Percentiles rank a stretch among this genome's conserved stretches.
phyloP scores from a whole-genome alignment of 768 basidiomycete genomes.

The Pleurotus pulmonarius region DNA sequence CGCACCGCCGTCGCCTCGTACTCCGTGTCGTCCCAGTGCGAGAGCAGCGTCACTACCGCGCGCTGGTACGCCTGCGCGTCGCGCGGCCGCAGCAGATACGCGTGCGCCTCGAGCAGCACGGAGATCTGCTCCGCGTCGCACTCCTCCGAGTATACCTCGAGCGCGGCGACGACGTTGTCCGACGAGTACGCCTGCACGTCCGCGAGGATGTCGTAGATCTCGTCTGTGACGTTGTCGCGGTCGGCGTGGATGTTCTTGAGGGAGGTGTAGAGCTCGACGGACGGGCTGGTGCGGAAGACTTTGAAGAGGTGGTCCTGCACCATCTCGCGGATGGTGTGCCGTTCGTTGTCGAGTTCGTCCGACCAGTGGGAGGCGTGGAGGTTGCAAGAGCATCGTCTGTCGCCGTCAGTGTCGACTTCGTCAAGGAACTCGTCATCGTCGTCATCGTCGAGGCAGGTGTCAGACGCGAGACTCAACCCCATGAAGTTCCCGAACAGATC shows the following conservation, averaged over 20 bases:
- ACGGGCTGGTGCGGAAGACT: constrained; percentile 51
- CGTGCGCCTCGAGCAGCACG: constrained; percentile 40
- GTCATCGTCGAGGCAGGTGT: constrained; percentile 10
- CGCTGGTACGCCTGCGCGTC: constrained; percentile 44
- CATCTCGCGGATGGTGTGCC: constrained; percentile 34
- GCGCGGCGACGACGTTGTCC: constrained; percentile 50
- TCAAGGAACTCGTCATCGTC: constrained; percentile 11
- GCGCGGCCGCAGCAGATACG: constrained; percentile 58
- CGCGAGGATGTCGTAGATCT: constrained; percentile 25
- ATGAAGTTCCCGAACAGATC: constrained; percentile 7
- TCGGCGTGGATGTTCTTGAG: constrained; percentile 36
- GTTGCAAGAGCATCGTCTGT: constrained; percentile 21
- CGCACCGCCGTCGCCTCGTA: constrained; percentile 30
- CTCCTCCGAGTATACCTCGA: constrained; percentile 45
- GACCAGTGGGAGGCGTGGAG: constrained; percentile 55
- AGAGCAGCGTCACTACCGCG: constrained; percentile 35
- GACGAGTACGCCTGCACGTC: constrained; percentile 44
- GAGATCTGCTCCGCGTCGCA: constrained; percentile 30
- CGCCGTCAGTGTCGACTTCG: constrained; percentile 23
- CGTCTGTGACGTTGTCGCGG: constrained; percentile 23
- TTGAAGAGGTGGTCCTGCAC: constrained; percentile 41
- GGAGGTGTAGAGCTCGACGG: constrained; percentile 38
- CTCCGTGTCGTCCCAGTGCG: constrained; percentile 12
- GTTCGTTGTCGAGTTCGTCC: constrained; percentile 32
- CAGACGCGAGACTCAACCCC: not conserved